phyloP scores from a whole-genome alignment of 2,329 filamentous ascomycete species.

The Xylariaceae sp. region DNA sequence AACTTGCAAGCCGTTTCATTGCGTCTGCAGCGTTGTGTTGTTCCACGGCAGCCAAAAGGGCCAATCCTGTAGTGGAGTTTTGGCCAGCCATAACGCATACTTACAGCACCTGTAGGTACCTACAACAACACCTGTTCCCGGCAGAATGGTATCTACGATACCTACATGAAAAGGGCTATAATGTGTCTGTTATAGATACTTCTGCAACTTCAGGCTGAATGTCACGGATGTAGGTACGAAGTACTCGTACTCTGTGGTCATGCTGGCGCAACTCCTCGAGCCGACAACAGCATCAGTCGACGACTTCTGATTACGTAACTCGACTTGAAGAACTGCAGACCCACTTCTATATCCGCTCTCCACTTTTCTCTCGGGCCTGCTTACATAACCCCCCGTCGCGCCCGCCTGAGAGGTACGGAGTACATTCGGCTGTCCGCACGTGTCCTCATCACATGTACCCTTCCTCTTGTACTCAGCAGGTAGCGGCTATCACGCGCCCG shows the following conservation, averaged over 20 bases:
- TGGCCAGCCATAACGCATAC: neutral
- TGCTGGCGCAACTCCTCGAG: neutral
- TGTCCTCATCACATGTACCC: slow-evolving; percentile 11
- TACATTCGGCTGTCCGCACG: slow-evolving; percentile 8
- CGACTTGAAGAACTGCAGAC: neutral
- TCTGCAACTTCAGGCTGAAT: no score
- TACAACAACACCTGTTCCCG: neutral
- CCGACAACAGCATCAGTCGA: neutral
- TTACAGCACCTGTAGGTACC: neutral
- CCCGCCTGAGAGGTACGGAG: neutral
- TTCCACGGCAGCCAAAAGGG: slow-evolving; percentile 5
- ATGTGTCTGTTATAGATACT: neutral
- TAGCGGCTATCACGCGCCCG: slow-evolving; percentile 1
- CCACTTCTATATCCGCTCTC: neutral
- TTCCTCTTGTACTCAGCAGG: neutral
- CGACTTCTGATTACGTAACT: neutral
- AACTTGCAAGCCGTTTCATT: neutral
- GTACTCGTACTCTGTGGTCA: no score
- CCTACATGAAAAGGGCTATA: neutral
- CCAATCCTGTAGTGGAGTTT: neutral
- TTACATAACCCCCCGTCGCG: neutral
- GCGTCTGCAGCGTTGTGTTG: neutral
- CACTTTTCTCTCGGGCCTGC: neutral
- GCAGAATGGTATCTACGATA: neutral
- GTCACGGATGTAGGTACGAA: no score